Evolutionary conservation across 345 rosid genomes (phyloP), one percentile per base, ranked within the genome.

Genomic region (Eucalyptus albens): DNA sequence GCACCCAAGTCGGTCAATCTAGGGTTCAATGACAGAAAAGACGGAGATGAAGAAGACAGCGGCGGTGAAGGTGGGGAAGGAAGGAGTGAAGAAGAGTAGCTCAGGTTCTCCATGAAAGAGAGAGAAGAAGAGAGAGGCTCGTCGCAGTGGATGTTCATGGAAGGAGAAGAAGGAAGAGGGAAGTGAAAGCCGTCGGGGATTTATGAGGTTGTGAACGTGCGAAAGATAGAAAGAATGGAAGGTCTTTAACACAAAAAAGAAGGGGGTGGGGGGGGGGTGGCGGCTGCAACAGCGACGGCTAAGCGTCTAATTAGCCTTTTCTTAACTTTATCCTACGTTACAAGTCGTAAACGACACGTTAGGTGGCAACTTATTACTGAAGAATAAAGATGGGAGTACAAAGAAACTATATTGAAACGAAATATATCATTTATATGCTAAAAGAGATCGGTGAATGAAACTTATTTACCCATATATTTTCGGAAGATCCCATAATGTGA

Each of bases 331-430:
- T 88, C 91, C 86, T 55, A 11, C 47, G 86, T 27, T 88, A 51
- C 92, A 88, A 59, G 92, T 40, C 93, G 94, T 92, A 86, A 86
- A 89, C 90, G 93, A 77, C 92, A 92, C 91, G 94, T 89, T 88
- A 77, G 15, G 47, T 11, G 47, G 47, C 45, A 77, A 37, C 83
- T 2, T 11, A 77, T 37, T 37, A 6, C 83, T 21, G 47, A 77
- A 40, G 47, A 37, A 77, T 11, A 77, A 91, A 37, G n/a, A 69
- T 50, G 45, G 27, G 62, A 77, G 83, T 77, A 72, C 83, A 11
- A 37, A 77, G 26, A 69, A 69, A 69, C 44, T 69, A 33, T 17
- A 69, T 9, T 17, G 40, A 17, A 33, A 69, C 14, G 4, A 77
- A 77, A 37, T 21, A 10, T 37, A 21, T 37, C 8, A 19, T 37